Base-by-base conservation (phyloP, 2,329 filamentous ascomycete genomes). In the Teratosphaeria destructans region DNA sequence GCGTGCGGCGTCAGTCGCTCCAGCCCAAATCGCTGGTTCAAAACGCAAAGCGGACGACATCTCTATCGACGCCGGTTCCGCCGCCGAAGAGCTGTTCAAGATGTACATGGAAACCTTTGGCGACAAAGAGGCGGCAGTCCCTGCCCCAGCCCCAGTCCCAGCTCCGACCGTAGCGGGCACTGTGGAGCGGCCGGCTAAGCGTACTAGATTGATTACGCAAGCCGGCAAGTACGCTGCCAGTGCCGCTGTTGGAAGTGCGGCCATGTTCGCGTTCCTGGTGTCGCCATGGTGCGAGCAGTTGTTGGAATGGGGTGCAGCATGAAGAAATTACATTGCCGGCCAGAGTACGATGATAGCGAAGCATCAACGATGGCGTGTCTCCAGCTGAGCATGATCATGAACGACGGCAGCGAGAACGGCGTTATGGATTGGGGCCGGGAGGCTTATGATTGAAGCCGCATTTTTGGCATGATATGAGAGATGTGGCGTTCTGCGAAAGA, bases 11-110 rank as follows among this genome's bases (percentile, higher is more conserved):
- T 16, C n/a, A 47, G 2, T 47, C 57, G 26, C 39, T 19, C 55
- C n/a, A 54, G 29, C 16, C 3, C n/a, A 26, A 8, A 16, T 53
- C 4, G 54, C 60, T 27, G 52, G 52, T 23, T 61, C 52, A 11
- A 70, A 70, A 64, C 67, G 68, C 52, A 70, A 70, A 61, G 66
- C 67, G 19, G 59, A 60, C 11, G 63, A 66, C 26, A 64, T 67
- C 23, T 55, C 57, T 6, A 56, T 59, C n/a, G 60, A 56, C 32
- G 56, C 37, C 8, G 43, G n/a, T 3, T 49, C 43, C 14, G 43
- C 43, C 14, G 43, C 16, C n/a, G 43, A 49, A 8, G n/a, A 49
- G 43, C 43, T 49, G 16, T 19, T n/a, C n/a, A 19, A 19, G n/a
- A n/a, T 49, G 43, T 49, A 49, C 43, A 8, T 49, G 43, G 43